phyloP scores from a whole-genome alignment of 176 grass and related monocot genomes.

The Elymus sibiricus region DNA sequence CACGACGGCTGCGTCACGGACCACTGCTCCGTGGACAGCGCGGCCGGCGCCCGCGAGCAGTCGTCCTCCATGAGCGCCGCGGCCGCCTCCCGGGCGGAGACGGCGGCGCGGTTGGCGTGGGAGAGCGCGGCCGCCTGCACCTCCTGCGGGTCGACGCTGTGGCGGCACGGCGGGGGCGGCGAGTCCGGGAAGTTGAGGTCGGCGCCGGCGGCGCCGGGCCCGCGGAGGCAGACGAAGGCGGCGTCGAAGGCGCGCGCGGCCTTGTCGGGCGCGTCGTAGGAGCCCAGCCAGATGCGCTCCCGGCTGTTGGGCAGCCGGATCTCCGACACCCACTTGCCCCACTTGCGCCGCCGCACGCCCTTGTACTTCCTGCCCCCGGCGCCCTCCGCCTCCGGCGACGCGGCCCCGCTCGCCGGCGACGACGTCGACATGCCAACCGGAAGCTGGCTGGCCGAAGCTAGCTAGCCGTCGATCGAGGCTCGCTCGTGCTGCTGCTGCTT shows the following conservation, averaged over 20 bases:
- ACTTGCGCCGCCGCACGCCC: conserved; percentile 84
- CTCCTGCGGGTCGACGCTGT: conserved; percentile 44
- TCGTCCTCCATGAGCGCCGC: conserved; percentile 16
- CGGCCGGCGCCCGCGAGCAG: not conserved
- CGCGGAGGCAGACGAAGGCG: conserved; percentile 72
- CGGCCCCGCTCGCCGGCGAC: not conserved
- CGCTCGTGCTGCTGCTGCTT: not conserved
- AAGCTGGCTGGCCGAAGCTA: not conserved
- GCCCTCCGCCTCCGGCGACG: conserved; percentile 15
- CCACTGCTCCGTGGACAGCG: not conserved
- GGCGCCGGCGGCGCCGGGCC: conserved; percentile 24
- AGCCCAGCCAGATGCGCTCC: conserved; percentile 80
- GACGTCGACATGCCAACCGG: conserved; percentile 17
- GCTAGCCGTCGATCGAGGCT: not conserved
- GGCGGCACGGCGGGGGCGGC: conserved; percentile 36
- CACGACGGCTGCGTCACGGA: not conserved
- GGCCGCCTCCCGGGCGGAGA: conserved; percentile 22
- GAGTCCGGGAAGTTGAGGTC: conserved; percentile 78
- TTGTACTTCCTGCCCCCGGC: conserved; percentile 45
- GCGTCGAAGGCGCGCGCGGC: conserved; percentile 80
- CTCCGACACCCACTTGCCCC: conserved; percentile 99
- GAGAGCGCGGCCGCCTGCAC: conserved; percentile 62
- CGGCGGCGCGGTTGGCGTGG: conserved; percentile 58
- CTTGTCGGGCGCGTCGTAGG: conserved; percentile 74
- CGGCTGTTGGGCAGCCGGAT: conserved; percentile 88